Conservation (phyloP, 1,284 basidiomycete species). For the Ustilago lituana region DNA sequence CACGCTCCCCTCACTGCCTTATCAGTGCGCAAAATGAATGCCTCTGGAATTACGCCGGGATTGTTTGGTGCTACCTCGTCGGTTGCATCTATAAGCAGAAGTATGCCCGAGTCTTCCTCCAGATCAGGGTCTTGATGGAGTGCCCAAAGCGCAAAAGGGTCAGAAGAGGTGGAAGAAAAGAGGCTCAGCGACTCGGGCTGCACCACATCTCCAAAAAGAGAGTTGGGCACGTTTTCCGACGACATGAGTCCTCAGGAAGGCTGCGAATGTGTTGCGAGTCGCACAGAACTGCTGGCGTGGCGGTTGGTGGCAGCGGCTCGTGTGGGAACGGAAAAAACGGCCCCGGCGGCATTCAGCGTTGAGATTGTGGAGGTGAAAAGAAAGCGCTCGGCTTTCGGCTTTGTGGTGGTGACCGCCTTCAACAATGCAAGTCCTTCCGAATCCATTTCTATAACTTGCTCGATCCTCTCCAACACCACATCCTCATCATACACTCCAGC, state of each 20-base stretch:
- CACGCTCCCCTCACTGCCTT: conserved; percentile 29
- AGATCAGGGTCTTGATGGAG: conserved; percentile 71
- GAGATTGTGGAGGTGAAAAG: neutral
- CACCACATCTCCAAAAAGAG: conserved; percentile 70
- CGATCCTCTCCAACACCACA: neutral
- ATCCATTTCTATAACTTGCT: conserved; percentile 1
- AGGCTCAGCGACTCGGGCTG: conserved; percentile 78
- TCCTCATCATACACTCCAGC: neutral
- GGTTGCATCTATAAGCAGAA: conserved; percentile 74
- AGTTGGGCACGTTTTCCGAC: neutral
- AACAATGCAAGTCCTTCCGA: neutral
- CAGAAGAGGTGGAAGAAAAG: conserved; percentile 79
- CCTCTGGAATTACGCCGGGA: neutral
- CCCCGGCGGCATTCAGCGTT: no score
- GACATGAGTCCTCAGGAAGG: neutral
- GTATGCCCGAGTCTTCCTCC: conserved; percentile 75
- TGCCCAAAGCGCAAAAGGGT: conserved; percentile 75
- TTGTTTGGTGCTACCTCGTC: conserved; percentile 69
- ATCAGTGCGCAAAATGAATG: conserved; percentile 14
- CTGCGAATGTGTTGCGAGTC: neutral
- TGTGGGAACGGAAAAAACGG: no score
- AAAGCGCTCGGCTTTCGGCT: conserved; percentile 5
- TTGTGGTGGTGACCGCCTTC: conserved; percentile 1
- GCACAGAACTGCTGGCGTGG: no score
- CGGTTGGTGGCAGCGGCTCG: no score